Base-by-base conservation (phyloP, 192 early-diverging fungal species). In the Podila epicladia region DNA sequence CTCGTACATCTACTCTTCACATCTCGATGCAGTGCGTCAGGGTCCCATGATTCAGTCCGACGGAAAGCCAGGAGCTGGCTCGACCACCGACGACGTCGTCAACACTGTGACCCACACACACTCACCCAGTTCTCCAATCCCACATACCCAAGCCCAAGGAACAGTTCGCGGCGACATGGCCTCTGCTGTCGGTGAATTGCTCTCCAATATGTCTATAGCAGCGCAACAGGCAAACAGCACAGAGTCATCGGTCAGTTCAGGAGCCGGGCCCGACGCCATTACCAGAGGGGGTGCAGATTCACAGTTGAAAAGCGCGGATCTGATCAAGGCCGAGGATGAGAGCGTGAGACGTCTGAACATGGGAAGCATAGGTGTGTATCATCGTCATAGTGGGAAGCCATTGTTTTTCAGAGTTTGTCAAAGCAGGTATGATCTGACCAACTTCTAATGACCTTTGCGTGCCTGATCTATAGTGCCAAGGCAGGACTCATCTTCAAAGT, bases 1-100 rank as follows among this genome's bases (percentile, higher is more conserved):
- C 41, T 94, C 93, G 1, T 87, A 87, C 24, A 82, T 88, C 24
- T 96, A 92, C 82, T 90, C 92, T 9, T 71, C 85, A 29, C 71
- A 80, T 22, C 32, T 80, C 32, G 77, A 61, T n/a, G 78, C 77
- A 7, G 59, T 65, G 9, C 63, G 55, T 45, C 58, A 68, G 74
- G 24, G 70, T 64, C 29, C 67, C 78, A 63, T 65, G 69, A 37
- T 37, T 37, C 35, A 37, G 9, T 29, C 38, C 19, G 33, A 64
- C 38, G 41, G 84, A 82, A 74, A 9, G 24, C 69, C 71, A 24
- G 75, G 72, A 33, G 6, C 3, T 32, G 75, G 65, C 29, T 68
- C 64, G 15, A 58, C 64, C 19, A 82, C 73, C 28, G 53, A 29
- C 31, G 20, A 41, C 33, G 62, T n/a, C 33, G 45, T 3, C 33